Evolutionary conservation across 2,329 filamentous ascomycete genomes (phyloP).

Genomic region (Sphaerulina vaccinii): DNA sequence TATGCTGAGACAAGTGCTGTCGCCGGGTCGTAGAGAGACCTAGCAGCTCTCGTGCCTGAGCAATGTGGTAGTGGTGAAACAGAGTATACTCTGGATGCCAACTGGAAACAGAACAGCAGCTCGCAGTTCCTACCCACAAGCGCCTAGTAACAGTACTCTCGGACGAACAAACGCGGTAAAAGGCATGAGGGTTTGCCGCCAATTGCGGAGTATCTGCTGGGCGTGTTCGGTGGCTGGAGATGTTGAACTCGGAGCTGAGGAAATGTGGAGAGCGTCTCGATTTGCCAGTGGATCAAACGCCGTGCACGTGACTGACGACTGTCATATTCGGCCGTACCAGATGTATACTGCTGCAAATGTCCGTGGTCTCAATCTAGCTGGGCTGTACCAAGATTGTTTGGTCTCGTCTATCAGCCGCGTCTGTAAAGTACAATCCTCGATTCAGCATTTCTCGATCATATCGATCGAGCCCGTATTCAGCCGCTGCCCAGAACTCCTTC

Average conservation of each 20-base stretch:
- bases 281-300: neutral
- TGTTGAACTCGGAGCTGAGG: neutral
- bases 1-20: conserved; percentile 8
- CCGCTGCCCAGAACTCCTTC: conserved; percentile 1
- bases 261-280: neutral
- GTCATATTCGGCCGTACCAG: neutral
- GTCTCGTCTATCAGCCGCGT: neutral
- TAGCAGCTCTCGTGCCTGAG: neutral
- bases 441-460: neutral
- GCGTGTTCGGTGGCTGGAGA: neutral
- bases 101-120: conserved; percentile 1
- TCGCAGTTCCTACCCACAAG: neutral
- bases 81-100: too few relatives aligned
- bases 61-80: conserved; percentile 19
- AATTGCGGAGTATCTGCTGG: conserved; percentile 9
- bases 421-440: neutral
- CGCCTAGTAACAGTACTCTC: neutral
- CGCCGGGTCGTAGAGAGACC: conserved; percentile 1
- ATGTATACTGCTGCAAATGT: neutral
- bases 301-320: neutral
- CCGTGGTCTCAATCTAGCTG: neutral
- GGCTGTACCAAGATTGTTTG: neutral
- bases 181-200: conserved; percentile 2
- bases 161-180: neutral
- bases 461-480: neutral